phyloP scores from a whole-genome alignment of 495 filamentous ascomycete species.

The Aeminium ludgeri region DNA sequence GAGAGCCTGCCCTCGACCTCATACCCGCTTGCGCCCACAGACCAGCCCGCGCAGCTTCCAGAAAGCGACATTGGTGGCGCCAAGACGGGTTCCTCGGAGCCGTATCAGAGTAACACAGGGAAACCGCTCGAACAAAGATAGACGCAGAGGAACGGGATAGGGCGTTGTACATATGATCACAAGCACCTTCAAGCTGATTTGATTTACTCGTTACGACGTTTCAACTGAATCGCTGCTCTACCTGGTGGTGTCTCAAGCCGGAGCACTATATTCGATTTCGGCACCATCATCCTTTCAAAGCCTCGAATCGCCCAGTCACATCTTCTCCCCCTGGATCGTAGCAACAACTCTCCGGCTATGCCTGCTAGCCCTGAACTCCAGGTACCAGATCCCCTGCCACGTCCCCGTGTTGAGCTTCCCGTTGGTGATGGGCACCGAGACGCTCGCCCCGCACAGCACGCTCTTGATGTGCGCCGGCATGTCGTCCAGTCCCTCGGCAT shows the following conservation, averaged over 20 bases:
- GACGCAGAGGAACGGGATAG: constrained; percentile 1
- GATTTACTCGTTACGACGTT: too few species aligned
- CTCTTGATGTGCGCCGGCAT: constrained; percentile 96
- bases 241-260: too few species aligned
- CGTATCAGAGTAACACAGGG: constrained; percentile 21
- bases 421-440: constrained; percentile 77
- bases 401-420: constrained; percentile 58
- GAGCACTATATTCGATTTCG: too few species aligned
- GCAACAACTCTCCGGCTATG: constrained; percentile 73
- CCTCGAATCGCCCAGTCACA: constrained; percentile 21
- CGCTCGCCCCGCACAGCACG: constrained; percentile 68
- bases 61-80: constrained; percentile 12
- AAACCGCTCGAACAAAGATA: constrained; percentile 28
- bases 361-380: constrained; percentile 68
- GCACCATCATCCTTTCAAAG: too few species aligned
- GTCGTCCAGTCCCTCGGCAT: constrained; percentile 77
- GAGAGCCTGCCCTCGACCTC: constrained; percentile 60
- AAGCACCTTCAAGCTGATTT: background rate
- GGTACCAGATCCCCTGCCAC: constrained; percentile 83
- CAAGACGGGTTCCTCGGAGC: constrained; percentile 14
- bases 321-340: constrained; percentile 87
- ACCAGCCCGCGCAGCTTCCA: constrained; percentile 21
- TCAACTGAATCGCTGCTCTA: too few species aligned
- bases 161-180: constrained; percentile 14
- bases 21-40: constrained; percentile 46